Percentiles rank a stretch among this genome's conserved stretches.
Conservation (phyloP, 2,329 filamentous ascomycete species). For the Botrytis galanthina region DNA sequence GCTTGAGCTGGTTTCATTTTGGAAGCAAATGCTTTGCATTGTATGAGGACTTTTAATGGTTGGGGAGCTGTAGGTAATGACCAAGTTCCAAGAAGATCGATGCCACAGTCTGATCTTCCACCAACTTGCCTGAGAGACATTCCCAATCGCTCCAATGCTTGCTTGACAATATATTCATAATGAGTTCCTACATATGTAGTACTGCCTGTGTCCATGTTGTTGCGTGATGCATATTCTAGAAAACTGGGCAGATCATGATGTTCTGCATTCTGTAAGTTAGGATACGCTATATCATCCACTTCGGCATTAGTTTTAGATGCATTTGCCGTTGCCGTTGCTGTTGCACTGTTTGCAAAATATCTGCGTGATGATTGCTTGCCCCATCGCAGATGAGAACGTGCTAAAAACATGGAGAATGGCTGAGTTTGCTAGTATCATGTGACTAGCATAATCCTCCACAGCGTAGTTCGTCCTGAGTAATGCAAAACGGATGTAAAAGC, state of each 20-base stretch:
- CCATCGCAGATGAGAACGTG: slow-evolving; percentile 25
- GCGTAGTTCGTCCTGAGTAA: not conserved
- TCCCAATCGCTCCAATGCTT: slow-evolving; percentile 56
- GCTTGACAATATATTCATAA: slow-evolving; percentile 70
- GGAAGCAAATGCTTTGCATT: slow-evolving; percentile 65
- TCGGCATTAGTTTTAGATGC: not conserved
- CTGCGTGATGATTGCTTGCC: slow-evolving; percentile 27
- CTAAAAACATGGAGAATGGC: slow-evolving; percentile 27
- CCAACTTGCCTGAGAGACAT: slow-evolving; percentile 67
- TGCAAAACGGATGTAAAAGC: slow-evolving; percentile 1
- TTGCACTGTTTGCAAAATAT: slow-evolving; percentile 31
- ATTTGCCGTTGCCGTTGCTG: not conserved
- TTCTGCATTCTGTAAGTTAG: slow-evolving; percentile 46
- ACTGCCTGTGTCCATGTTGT: slow-evolving; percentile 52
- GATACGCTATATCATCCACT: slow-evolving; percentile 42
- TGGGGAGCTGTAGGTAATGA: slow-evolving; percentile 47
- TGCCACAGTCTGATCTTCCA: slow-evolving; percentile 64
- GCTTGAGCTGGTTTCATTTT: slow-evolving; percentile 56
- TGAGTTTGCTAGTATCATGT: slow-evolving; percentile 21
- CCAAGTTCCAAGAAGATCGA: slow-evolving; percentile 75
- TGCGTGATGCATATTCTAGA: slow-evolving; percentile 57
- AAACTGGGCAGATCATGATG: slow-evolving; percentile 67
- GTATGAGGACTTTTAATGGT: slow-evolving; percentile 51
- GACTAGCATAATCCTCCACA: slow-evolving; percentile 1
- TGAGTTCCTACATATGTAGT: slow-evolving; percentile 69